These are phyloP conservation scores for Panicum hallii DNA, from an alignment of 202 grass and related monocot genomes.

Conservation along the genomic window DNA sequence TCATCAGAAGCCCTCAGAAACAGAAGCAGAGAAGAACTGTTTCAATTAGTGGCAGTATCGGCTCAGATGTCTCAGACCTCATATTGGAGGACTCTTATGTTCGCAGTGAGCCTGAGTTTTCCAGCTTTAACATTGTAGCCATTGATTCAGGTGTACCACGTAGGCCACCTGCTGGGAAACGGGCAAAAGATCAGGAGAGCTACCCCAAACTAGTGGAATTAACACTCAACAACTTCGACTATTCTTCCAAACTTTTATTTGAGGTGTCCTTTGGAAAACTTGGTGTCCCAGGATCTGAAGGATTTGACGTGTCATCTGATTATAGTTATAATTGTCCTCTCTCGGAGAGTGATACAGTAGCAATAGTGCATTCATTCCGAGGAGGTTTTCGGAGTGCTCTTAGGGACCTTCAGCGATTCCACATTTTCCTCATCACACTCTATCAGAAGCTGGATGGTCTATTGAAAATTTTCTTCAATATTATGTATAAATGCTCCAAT, in stretches of 20 bases:
- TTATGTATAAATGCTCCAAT: conserved; percentile 70
- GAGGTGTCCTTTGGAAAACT: conserved; percentile 85
- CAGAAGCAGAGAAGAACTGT: conserved; percentile 71
- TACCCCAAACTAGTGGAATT: conserved; percentile 88
- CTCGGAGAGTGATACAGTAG: conserved; percentile 62
- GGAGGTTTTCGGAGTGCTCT: conserved; percentile 79
- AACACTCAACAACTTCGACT: conserved; percentile 74
- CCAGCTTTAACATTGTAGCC: conserved; percentile 73
- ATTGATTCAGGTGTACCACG: conserved; percentile 91
- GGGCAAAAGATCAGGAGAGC: conserved; percentile 81
- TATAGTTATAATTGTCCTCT: conserved; percentile 43
- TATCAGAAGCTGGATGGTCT: conserved; percentile 85
- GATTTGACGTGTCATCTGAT: conserved; percentile 51
- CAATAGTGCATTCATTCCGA: conserved; percentile 75
- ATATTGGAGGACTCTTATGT: conserved; percentile 47
- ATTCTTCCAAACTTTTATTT: conserved; percentile 84
- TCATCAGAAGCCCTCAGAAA: conserved; percentile 55
- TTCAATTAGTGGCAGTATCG: conserved; percentile 74
- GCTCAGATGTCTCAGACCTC: conserved; percentile 56
- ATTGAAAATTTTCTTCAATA: conserved; percentile 65
- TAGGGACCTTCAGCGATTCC: conserved; percentile 83
- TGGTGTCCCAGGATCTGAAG: conserved; percentile 62
- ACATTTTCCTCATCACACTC: conserved; percentile 87
- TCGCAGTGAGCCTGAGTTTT: conserved; percentile 41
- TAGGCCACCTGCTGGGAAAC: conserved; percentile 78